Conservation (phyloP, 352 stramenopile species). For the Phytophthora syringae region DNA sequence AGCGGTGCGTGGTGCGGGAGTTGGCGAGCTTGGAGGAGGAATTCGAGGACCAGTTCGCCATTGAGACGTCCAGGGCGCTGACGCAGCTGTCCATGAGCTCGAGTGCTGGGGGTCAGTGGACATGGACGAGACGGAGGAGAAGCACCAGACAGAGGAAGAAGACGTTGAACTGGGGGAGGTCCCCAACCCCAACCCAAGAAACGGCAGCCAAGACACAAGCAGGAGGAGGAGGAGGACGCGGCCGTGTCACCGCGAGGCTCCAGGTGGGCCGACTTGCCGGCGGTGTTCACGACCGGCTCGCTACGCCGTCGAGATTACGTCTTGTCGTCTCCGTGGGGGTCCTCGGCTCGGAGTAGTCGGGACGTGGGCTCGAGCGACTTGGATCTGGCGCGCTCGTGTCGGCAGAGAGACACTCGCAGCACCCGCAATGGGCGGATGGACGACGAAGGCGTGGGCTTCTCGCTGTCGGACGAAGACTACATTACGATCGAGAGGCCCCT, state of each 20-base stretch:
- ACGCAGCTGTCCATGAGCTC: conserved; percentile 31
- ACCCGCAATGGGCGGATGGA: conserved; percentile 43
- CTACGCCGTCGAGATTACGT: conserved; percentile 50
- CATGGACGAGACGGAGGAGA: conserved; percentile 28
- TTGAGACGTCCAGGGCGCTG: conserved; percentile 53
- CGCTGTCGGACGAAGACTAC: conserved; percentile 77
- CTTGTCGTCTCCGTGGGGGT: conserved; percentile 53
- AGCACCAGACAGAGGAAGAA: conserved; percentile 16
- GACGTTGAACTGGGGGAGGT: conserved; percentile 24
- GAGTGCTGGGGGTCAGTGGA: too few species aligned
- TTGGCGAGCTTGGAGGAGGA: conserved; percentile 39
- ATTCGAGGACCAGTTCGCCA: conserved; percentile 49
- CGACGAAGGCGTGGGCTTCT: conserved; percentile 42
- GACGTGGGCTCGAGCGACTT: conserved; percentile 41
- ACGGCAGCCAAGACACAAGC: conserved; percentile 19
- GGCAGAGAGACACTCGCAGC: conserved; percentile 41
- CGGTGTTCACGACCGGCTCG: conserved; percentile 45
- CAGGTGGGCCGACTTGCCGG: conserved; percentile 41
- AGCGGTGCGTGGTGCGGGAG: conserved; percentile 50
- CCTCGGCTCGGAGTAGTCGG: conserved; percentile 21
- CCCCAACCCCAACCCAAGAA: conserved; percentile 27
- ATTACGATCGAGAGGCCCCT: conserved; percentile 61
- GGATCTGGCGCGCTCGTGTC: conserved; percentile 31
- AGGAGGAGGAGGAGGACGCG: conserved; percentile 16
- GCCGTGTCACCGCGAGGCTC: conserved; percentile 41